Evolutionary conservation across 306 rosid genomes (phyloP).

Genomic region (Carpinus fangiana): DNA sequence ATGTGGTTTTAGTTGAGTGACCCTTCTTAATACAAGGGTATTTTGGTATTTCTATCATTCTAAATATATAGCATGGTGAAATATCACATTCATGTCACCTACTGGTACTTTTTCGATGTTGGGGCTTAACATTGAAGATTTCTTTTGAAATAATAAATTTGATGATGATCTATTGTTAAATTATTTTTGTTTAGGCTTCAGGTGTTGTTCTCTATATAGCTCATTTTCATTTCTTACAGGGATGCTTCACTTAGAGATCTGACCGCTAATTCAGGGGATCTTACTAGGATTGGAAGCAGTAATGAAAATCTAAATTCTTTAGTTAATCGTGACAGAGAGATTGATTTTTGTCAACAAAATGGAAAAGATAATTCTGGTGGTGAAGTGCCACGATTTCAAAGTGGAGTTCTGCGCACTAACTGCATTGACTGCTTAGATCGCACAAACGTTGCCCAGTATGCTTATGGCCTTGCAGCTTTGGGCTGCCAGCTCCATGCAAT

Average conservation of each 20-base stretch:
- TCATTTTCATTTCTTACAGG: slow-evolving; percentile 43
- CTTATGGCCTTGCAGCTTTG: slow-evolving; percentile 94
- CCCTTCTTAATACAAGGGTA: background rate
- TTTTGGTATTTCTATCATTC: background rate
- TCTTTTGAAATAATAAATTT: background rate
- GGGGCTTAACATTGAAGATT: background rate
- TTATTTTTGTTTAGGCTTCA: background rate
- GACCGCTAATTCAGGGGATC: slow-evolving; percentile 74
- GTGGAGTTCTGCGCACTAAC: slow-evolving; percentile 97
- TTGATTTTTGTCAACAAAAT: slow-evolving; percentile 49
- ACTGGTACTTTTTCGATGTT: background rate
- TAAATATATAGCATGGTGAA: background rate
- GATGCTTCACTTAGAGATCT: slow-evolving; percentile 73
- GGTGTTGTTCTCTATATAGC: slow-evolving; percentile 13
- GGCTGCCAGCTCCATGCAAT: slow-evolving; percentile 93
- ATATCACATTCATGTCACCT: background rate
- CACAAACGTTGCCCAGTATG: slow-evolving; percentile 97
- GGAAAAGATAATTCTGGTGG: slow-evolving; percentile 35
- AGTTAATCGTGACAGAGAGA: slow-evolving; percentile 59
- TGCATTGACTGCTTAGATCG: slow-evolving; percentile 99
- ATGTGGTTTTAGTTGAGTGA: background rate
- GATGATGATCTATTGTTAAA: background rate
- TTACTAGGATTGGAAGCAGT: slow-evolving; percentile 64
- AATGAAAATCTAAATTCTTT: slow-evolving; percentile 55
- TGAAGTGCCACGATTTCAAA: slow-evolving; percentile 70